Base-by-base conservation (phyloP, 192 early-diverging fungal genomes). In the Coemansia biformis region DNA sequence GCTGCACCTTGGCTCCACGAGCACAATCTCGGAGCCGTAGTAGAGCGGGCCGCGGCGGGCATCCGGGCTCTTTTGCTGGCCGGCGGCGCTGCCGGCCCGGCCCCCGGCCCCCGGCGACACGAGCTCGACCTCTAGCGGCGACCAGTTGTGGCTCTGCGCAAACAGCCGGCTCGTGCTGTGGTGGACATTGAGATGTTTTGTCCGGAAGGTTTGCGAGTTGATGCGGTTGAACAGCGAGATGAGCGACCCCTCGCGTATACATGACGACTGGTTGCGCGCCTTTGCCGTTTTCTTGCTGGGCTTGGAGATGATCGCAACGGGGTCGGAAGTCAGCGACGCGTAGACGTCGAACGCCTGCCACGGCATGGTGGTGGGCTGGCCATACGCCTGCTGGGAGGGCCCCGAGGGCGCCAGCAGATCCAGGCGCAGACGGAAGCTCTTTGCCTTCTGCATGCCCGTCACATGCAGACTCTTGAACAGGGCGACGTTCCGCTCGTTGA, bases 251-350 rank as follows among this genome's bases (percentile, higher is more conserved):
- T 82, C 81, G 17, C 80, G 77, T 37, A 95, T 85, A 49, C 89
- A 87, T 1, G 79, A 79, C 1, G 83, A 86, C 28, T 79, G 76
- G 67, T 89, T 87, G 51, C 84, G 78, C 7, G 85, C 83, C 73
- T 88, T 90, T 37, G 86, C 84, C 0, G 86, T 89, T 69, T 92
- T 94, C 62, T 91, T 92, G 39, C 85, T 89, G 11, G 93, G 91
- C 65, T 96, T 96, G 42, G 90, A 92, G 21, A 96, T 91, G 43
- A 93, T 89, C 14, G 80, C 67, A 38, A 96, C 82, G 7, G 88
- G 82, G 5, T 71, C 67, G 8, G 87, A 86, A 54, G 86, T 80
- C 33, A 88, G 82, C 8, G 76, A 75, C 5, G 79, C 79, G 52
- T 80, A 83, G 7, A 79, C 69, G 43, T 63, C 55, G 32, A 68